phyloP scores from a whole-genome alignment of 2,329 filamentous ascomycete species.

The Apiospora hydei region DNA sequence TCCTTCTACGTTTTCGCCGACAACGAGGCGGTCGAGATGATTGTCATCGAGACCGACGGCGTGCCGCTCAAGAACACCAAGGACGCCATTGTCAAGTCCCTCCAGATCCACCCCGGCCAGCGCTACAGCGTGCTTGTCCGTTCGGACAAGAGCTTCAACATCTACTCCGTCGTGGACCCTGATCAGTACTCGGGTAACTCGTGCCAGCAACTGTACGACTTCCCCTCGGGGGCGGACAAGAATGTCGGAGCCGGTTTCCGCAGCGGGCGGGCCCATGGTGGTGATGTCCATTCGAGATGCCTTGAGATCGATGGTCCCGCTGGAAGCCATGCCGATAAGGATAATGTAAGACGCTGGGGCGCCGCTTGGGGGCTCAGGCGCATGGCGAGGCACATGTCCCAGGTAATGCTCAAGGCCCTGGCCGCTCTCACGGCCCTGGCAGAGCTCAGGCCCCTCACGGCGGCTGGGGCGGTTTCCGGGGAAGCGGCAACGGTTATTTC shows the following conservation, averaged over 20 bases:
- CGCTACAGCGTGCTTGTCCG: slow-evolving; percentile 23
- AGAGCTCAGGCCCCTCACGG: not conserved
- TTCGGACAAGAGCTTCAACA: slow-evolving; percentile 15
- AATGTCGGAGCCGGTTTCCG: not conserved
- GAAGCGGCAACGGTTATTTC: not conserved
- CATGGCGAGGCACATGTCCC: not conserved
- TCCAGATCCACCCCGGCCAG: slow-evolving; percentile 18
- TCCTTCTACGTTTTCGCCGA: slow-evolving; percentile 21
- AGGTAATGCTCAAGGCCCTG: not conserved
- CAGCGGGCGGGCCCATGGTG: not conserved
- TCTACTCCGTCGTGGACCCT: slow-evolving; percentile 22
- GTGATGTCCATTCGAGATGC: not conserved
- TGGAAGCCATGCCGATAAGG: not conserved
- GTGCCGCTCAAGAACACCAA: slow-evolving; percentile 18
- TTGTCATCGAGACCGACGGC: slow-evolving; percentile 22
- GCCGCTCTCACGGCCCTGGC: not conserved
- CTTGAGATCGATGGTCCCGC: no score
- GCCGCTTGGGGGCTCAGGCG: not conserved
- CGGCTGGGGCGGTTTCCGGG: not conserved
- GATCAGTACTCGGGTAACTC: slow-evolving; percentile 23
- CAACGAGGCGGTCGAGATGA: slow-evolving; percentile 20
- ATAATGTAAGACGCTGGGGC: not conserved
- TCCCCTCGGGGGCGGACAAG: not conserved
- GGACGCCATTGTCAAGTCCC: not conserved
- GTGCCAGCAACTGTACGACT: slow-evolving; percentile 18